Evolutionary conservation across 2,329 filamentous ascomycete species (phyloP), one percentile per base, ranked within the genome.

Genomic region (Aspergillus sojae): DNA sequence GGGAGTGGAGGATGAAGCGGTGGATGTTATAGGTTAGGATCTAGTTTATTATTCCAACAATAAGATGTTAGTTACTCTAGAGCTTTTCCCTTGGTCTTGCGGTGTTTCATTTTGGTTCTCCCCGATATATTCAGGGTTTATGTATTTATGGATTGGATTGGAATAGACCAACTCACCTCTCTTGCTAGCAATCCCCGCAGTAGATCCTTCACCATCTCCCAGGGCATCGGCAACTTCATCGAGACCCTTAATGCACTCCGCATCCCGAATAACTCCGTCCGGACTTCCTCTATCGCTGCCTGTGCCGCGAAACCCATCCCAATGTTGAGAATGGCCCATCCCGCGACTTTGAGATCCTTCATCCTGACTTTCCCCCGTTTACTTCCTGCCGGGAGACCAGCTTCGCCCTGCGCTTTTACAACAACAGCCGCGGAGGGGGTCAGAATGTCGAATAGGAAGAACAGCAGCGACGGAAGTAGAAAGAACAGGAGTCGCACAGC

Each of bases 381-480:
- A 46, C 71, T 78, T 26, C 76, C 74, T 12, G 73, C 71, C 5
- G 86, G 83, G 6, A 88, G 75, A 9, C 82, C 83, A 52, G 74
- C 68, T 65, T 82, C 75, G 14, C 85, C 91, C 65, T 89, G 87
- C 57, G 87, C 83, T 74, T 96, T 96, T 76, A 94, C 79, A 23
- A 83, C 83, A 26, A 87, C 84, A 7, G 90, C 85, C 3, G 94
- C 80, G 61, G 87, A 90, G 0, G 94, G 93, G 0, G 93, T 71
- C 1, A 87, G 75, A 3, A 86, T 82, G 74, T 96, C 93, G 73
- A 96, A 89, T 3, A 88, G 72, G 1, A 95, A 86, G 71, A 93
- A 93, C 14, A 90, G 64, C 0, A 91, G 75, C 0, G 92, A 91
- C 0, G 93, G 93, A 0, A 91, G 59, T 2, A 95, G 80, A 79